phyloP scores from a whole-genome alignment of 305 asterid genomes.

The Andrographis paniculata region DNA sequence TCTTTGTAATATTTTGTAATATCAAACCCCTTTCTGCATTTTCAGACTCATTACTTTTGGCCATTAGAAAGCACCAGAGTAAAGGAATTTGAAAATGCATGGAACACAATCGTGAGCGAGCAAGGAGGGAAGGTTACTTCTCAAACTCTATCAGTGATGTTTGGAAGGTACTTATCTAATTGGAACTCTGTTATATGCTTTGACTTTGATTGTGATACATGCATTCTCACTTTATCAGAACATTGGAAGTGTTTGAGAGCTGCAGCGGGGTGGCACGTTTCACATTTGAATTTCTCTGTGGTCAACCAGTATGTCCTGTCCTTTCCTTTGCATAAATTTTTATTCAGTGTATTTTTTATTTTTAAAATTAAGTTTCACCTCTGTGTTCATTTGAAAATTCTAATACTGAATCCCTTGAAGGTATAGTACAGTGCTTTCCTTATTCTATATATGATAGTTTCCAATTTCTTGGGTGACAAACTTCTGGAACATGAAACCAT shows the following conservation, averaged over 20 bases:
- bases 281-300: constrained; percentile 78
- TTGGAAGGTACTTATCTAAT: constrained; percentile 62
- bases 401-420: no score
- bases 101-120: constrained; percentile 43
- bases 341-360: background rate
- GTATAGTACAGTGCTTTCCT: no score
- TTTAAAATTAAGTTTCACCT: no score
- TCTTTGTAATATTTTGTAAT: constrained; percentile 11
- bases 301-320: constrained; percentile 59
- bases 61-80: constrained; percentile 49
- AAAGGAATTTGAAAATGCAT: constrained; percentile 47
- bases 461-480: background rate
- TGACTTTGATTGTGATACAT: constrained; percentile 14
- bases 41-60: constrained; percentile 75
- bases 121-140: constrained; percentile 49
- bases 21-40: constrained; percentile 17
- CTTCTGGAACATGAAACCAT: no score
- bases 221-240: constrained; percentile 38
- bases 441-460: background rate
- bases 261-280: constrained; percentile 86
- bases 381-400: no score
- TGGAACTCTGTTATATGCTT: background rate
- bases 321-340: background rate
- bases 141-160: constrained; percentile 79
- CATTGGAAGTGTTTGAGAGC: constrained; percentile 73